Evolutionary conservation across 371 early-diverging fungal species (phyloP), one percentile per base, ranked within the genome.

Genomic region (Actinomucor elegans): DNA sequence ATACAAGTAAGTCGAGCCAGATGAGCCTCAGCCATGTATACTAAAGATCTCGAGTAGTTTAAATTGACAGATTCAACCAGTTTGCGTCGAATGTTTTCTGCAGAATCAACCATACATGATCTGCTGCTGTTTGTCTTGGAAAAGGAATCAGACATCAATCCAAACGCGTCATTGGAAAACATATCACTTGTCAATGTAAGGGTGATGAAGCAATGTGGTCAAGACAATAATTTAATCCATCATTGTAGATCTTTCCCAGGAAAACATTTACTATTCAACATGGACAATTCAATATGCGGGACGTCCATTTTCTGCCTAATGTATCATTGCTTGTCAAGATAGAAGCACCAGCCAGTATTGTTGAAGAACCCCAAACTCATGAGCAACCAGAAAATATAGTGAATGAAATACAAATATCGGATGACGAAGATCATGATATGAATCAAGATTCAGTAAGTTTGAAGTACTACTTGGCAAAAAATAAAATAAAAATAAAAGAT

Each of bases 281-380:
- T 33, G 44, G 29, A 4, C 27, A 15, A 20, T 49, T 71, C 1
- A 42, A 59, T 9, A 42, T 50, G 18, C 52, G 58, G 44, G 67
- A 69, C 29, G 75, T 52, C 55, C 69, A 67, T 26, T 69, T 71
- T 32, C n/a, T 67, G 11, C 71, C 74, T 7, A 74, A 66, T 26
- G 60, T 66, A 1, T 62, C 74, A 18, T 46, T 74, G 26, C 14
- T 21, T 15, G 20, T 41, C 5, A 35, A 40, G 11, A 14, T 14
- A 21, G 35, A 8, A 26, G 27, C 24, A 7, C 23, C 18, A 24
- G 15, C 31, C 3, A n/a, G n/a, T n/a, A 35, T 20, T 4, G 34
- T 24, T 2, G 37, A 37, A 14, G 18, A 11, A n/a, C 11, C 26
- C 9, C n/a, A 41, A 15, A 37, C 17, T 6, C 43, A 35, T 15